Evolutionary conservation across 2,329 filamentous ascomycete species (phyloP).

Genomic region (Xylariaceae sp.): DNA sequence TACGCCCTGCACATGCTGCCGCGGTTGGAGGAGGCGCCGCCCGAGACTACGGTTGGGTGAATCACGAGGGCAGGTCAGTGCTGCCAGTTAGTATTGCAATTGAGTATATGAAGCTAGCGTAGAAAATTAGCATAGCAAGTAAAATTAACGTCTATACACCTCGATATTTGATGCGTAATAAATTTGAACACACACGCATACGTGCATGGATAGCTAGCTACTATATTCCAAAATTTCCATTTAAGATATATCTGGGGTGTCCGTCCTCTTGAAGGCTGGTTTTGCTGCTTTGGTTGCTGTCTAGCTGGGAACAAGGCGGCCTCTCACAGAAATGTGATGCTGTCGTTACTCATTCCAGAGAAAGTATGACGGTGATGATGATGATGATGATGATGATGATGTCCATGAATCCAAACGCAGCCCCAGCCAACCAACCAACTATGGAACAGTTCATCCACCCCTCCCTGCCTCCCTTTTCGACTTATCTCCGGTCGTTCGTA

Average conservation of each 20-base stretch:
- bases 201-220: neutral
- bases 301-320: neutral
- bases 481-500: neutral
- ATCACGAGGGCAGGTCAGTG: neutral
- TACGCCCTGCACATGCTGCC: constrained; percentile 55
- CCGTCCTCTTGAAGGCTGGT: neutral
- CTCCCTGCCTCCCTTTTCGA: neutral
- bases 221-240: neutral
- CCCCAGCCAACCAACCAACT: neutral
- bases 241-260: neutral
- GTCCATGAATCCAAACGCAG: neutral
- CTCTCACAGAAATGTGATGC: neutral
- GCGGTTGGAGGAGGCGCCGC: constrained; percentile 35
- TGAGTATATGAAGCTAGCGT: no score
- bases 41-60: constrained; percentile 19
- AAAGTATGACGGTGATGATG: neutral
- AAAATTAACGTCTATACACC: neutral
- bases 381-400: neutral
- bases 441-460: constrained; percentile 4
- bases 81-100: no score
- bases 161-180: neutral
- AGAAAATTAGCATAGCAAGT: neutral
- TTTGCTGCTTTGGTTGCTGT: neutral
- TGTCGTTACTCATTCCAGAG: neutral
- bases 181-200: neutral